phyloP scores from a whole-genome alignment of 495 filamentous ascomycete genomes.

The Hypoxylon fuscum region DNA sequence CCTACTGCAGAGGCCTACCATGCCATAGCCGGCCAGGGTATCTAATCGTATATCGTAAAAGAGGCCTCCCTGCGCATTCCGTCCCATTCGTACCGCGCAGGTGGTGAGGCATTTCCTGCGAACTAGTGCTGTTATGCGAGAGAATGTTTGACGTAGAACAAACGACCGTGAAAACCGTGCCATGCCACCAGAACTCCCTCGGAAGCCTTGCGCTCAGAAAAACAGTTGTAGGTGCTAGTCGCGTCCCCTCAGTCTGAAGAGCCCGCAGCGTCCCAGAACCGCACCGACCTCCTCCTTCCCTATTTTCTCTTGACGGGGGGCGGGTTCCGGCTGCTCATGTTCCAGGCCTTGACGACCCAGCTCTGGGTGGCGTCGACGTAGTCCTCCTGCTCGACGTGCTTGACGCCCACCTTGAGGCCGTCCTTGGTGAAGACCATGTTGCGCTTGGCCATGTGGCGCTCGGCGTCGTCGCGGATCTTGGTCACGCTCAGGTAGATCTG shows the following conservation, averaged over 20 bases:
- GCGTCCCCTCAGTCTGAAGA: background rate
- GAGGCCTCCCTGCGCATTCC: conserved; percentile 5
- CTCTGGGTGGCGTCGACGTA: conserved; percentile 86
- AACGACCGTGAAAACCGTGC: conserved; percentile 4
- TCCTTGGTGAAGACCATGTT: conserved; percentile 84
- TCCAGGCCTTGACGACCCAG: conserved; percentile 83
- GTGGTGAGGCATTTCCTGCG: background rate
- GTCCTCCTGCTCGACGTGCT: conserved; percentile 76
- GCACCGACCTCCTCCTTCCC: background rate
- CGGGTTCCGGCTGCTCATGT: conserved; percentile 59
- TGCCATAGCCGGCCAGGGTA: conserved; percentile 17
- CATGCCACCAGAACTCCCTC: background rate
- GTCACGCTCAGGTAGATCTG: conserved; percentile 75
- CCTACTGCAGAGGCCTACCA: conserved; percentile 3
- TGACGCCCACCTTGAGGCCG: conserved; percentile 82
- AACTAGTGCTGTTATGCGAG: background rate
- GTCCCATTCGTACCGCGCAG: background rate
- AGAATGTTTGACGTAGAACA: conserved; percentile 13
- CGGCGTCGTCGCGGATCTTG: conserved; percentile 73
- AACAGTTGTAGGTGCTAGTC: no score
- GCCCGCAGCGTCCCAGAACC: background rate
- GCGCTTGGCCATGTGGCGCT: conserved; percentile 80
- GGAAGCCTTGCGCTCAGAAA: conserved; percentile 4
- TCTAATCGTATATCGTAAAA: conserved; percentile 32
- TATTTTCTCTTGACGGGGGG: conserved; percentile 47